Evolutionary conservation across 441 rosid species (phyloP), one percentile per base, ranked within the genome.

Genomic region (Adansonia gregorii): DNA sequence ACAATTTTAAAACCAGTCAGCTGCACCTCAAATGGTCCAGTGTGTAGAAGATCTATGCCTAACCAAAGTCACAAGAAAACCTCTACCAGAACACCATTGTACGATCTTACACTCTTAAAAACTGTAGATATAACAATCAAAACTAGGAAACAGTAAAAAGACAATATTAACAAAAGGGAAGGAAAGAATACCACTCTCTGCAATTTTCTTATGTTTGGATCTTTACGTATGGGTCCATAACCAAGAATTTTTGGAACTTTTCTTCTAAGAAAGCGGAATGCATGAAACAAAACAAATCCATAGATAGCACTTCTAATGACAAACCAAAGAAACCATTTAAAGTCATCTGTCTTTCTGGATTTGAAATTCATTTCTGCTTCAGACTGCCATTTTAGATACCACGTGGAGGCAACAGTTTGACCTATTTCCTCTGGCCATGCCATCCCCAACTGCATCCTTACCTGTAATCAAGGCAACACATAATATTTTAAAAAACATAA

Each of bases 341-440:
- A 60, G 63, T 80, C 87, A 78, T 89, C 89, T 10, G 83, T 85
- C 79, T 89, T 78, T 78, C 97, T 89, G 83, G 93, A 89, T 80
- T 58, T 88, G 76, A 88, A 88, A 74, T 74, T 91, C 83, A 81
- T 83, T 85, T 95, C 95, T 72, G 92, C 93, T 85, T 90, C 93
- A 66, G 93, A 90, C 78, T 89, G 97, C 99, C 98, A 95, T 82
- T 86, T 68, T 75, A 95, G 83, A 90, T 91, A 95, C 98, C 98
- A 93, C 39, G 97, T 89, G 51, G 98, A 80, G 78, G 88, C 94
- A 81, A 90, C 93, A 79, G 82, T 75, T 86, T 91, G 95, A 80
- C 84, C 92, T 74, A 87, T 82, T 85, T 93, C 95, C 82, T 92
- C 94, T 3, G 98, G 99, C 97, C 98, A 92, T 63, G 97, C 95